These are phyloP conservation scores for Scedosporium dehoogii DNA, from an alignment of 2,329 filamentous ascomycete species.

Conservation along the genomic window DNA sequence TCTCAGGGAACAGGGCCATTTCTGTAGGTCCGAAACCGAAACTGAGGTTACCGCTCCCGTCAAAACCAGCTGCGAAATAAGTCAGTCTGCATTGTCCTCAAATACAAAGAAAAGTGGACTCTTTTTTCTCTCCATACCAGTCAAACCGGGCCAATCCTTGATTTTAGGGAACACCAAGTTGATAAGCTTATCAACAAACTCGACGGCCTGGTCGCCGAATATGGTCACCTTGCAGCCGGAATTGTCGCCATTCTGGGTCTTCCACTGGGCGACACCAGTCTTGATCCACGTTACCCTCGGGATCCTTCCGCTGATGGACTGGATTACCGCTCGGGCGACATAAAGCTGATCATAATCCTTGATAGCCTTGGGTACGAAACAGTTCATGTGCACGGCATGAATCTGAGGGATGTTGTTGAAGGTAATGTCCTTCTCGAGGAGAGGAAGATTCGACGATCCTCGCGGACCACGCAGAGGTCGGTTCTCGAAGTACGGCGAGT, in stretches of 20 bases:
- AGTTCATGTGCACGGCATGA: slow-evolving; percentile 70
- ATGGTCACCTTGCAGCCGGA: slow-evolving; percentile 71
- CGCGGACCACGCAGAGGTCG: slow-evolving; percentile 75
- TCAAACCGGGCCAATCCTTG: slow-evolving; percentile 81
- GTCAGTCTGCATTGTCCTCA: background rate
- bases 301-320: slow-evolving; percentile 73
- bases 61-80: slow-evolving; percentile 49
- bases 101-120: background rate
- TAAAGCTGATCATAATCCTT: slow-evolving; percentile 68
- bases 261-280: slow-evolving; percentile 65
- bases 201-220: slow-evolving; percentile 69
- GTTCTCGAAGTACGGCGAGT: slow-evolving; percentile 91
- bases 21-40: slow-evolving; percentile 71
- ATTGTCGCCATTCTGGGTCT: slow-evolving; percentile 59
- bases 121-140: slow-evolving; percentile 17
- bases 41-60: slow-evolving; percentile 76
- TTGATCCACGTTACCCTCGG: slow-evolving; percentile 61
- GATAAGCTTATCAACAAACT: slow-evolving; percentile 84
- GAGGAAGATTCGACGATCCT: slow-evolving; percentile 58
- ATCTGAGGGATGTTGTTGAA: slow-evolving; percentile 83
- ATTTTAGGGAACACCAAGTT: slow-evolving; percentile 88
- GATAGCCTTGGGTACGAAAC: slow-evolving; percentile 58
- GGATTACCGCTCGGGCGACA: slow-evolving; percentile 72
- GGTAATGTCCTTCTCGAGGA: slow-evolving; percentile 63
- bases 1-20: slow-evolving; percentile 80